Percentiles rank a stretch among this genome's conserved stretches.
phyloP scores from a whole-genome alignment of 2,329 filamentous ascomycete species.

The Hysterium pulicare region DNA sequence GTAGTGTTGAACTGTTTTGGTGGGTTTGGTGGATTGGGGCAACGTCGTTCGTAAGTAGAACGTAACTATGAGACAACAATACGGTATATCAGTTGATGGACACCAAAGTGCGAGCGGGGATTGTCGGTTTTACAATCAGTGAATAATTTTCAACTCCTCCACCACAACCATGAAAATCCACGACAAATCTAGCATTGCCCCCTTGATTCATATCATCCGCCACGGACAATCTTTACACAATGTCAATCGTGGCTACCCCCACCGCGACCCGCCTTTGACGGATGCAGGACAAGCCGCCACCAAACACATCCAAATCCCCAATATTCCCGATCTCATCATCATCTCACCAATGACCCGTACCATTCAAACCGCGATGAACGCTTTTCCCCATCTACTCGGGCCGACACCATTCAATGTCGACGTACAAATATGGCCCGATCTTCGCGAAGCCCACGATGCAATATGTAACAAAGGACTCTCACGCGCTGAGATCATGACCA shows the following conservation, averaged over 20 bases:
- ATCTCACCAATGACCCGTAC: constrained; percentile 24
- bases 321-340: constrained; percentile 16
- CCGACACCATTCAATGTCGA: constrained; percentile 1
- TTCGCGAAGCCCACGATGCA: constrained; percentile 17
- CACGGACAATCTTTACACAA: constrained; percentile 23
- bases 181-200: too few relatives aligned
- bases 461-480: constrained; percentile 16
- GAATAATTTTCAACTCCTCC: too few relatives aligned
- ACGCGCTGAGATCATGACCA: constrained; percentile 8
- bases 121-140: too few relatives aligned
- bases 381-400: constrained; percentile 12
- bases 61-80: too few relatives aligned
- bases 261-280: constrained; percentile 20
- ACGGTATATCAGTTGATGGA: too few relatives aligned
- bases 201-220: constrained; percentile 15
- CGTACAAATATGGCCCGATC: constrained; percentile 20
- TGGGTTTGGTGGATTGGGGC: too few relatives aligned
- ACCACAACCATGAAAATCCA: too few relatives aligned
- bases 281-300: constrained; percentile 11
- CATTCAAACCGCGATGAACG: constrained; percentile 19
- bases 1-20: too few relatives aligned
- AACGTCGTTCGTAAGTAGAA: too few relatives aligned
- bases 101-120: too few relatives aligned
- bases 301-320: constrained; percentile 8
- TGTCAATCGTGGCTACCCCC: constrained; percentile 11